Percentiles rank a stretch among this genome's conserved stretches.
phyloP scores from a whole-genome alignment of 2,329 filamentous ascomycete genomes.

The Exophiala dermatitidis region DNA sequence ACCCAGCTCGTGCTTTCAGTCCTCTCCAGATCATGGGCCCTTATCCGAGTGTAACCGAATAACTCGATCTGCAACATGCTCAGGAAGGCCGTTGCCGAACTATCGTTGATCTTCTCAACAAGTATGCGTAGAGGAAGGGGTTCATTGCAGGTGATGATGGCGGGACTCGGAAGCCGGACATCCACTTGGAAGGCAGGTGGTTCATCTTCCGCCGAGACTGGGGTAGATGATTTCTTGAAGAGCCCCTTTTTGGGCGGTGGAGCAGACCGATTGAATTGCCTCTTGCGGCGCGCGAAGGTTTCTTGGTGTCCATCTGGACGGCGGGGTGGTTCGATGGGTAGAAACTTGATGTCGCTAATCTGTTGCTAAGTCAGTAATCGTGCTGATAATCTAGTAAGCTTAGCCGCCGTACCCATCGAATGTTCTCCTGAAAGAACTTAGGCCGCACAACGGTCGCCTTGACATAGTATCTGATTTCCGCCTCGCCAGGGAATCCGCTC shows the following conservation, averaged over 20 bases:
- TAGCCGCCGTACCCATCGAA: conserved; percentile 45
- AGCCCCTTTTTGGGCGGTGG: conserved; percentile 50
- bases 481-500: conserved; percentile 76
- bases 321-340: conserved; percentile 85
- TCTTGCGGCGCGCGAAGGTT: conserved; percentile 69
- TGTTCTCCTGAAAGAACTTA: conserved; percentile 83
- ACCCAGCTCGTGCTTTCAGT: conserved; percentile 69
- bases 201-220: conserved; percentile 26
- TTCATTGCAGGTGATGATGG: conserved; percentile 83
- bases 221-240: conserved; percentile 44
- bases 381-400: neutral
- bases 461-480: conserved; percentile 87
- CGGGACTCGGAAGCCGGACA: conserved; percentile 75
- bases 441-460: conserved; percentile 93
- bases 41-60: conserved; percentile 69
- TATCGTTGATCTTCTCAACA: conserved; percentile 65
- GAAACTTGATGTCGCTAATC: conserved; percentile 60
- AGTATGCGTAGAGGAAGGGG: conserved; percentile 74
- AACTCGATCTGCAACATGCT: conserved; percentile 75
- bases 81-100: conserved; percentile 64
- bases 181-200: conserved; percentile 64
- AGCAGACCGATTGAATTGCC: conserved; percentile 47
- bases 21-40: conserved; percentile 66
- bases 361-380: conserved; percentile 7
- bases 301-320: conserved; percentile 62